Conservation (phyloP, 805 yeast genomes). For the Lachancea cidri region DNA sequence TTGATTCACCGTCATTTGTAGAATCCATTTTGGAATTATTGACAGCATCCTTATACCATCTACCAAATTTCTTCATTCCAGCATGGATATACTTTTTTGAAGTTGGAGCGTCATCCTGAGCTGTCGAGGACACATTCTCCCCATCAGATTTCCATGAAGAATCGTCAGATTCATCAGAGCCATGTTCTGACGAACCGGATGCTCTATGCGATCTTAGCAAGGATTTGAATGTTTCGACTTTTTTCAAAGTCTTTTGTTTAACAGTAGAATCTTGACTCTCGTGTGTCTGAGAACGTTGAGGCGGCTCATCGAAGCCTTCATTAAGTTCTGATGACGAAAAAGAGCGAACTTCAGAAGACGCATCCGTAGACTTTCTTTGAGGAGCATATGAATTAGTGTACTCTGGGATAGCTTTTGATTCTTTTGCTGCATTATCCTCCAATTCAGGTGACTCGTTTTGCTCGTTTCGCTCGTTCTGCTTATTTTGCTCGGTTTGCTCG, state of each 20-base stretch:
- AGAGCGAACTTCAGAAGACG: too few relatives aligned
- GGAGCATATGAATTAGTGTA: too few relatives aligned
- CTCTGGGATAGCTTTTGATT: too few relatives aligned
- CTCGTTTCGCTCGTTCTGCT: too few relatives aligned
- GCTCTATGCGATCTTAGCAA: slow-evolving; percentile 15
- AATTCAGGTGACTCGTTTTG: too few relatives aligned
- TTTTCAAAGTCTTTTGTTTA: slow-evolving; percentile 16
- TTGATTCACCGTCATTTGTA: not conserved
- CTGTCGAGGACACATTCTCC: slow-evolving; percentile 8
- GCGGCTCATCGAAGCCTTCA: too few relatives aligned
- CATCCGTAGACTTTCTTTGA: too few relatives aligned
- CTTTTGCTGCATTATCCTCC: too few relatives aligned
- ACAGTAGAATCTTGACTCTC: too few relatives aligned
- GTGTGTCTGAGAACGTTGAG: too few relatives aligned
- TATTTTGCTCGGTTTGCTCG: slow-evolving; percentile 2
- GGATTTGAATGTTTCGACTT: slow-evolving; percentile 18
- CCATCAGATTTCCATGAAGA: not conserved
- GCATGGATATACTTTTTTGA: slow-evolving; percentile 38
- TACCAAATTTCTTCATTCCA: slow-evolving; percentile 56
- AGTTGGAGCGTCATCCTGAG: slow-evolving; percentile 10
- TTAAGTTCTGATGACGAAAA: too few relatives aligned
- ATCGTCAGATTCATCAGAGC: slow-evolving; percentile 21
- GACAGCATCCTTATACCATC: slow-evolving; percentile 50
- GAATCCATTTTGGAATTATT: slow-evolving; percentile 3
- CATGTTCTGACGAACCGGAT: slow-evolving; percentile 18